Base-by-base conservation (phyloP, 1,284 basidiomycete genomes). In the Malassezia sympodialis region DNA sequence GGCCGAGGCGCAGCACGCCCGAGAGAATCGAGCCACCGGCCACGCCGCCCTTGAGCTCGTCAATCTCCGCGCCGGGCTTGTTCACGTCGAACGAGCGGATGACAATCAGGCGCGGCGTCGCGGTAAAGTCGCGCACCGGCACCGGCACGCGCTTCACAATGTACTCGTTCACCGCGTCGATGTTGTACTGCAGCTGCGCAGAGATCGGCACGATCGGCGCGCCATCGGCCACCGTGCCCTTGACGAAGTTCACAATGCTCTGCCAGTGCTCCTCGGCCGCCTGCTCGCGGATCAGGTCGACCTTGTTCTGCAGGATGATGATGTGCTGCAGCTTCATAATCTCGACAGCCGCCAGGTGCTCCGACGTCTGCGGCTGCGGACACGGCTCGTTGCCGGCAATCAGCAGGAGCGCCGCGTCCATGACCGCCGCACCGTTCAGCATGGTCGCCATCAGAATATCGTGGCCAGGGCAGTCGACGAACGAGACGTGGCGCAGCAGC, bases 81-180 rank as follows among this genome's bases (percentile, higher is more conserved):
- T 98, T 98, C 76, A 98, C 93, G 76, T 98, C 94, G 78, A 98
- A 98, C n/a, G 91, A 96, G 69, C 90, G 89, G 76, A 98, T 98
- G 74, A 98, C 91, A 69, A 98, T 96, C 64, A 98, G 83, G 45
- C 86, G 84, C 0, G 93, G 90, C 63, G 88, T 84, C 40, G 90
- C 85, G 34, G 84, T 81, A 76, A 98, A 98, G 79, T 98, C 87
- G 61, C 93, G 87, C 34, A 85, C 79, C 35, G 93, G 93, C 43
- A 96, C 87, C 10, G 93, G 89, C 67, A 98, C 96, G 56, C 87
- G 84, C 76, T 90, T 93, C 67, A 93, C 90, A 75, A 98, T 93
- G 79, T 96, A 96, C 75, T 96, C 90, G 79, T 94, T 94, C 49
- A 98, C 91, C n/a, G 93, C 91, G 72, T 96, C 93, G 69, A 98